Conservation (phyloP, 768 basidiomycete species). For the Rhodotorula taiwanensis region DNA sequence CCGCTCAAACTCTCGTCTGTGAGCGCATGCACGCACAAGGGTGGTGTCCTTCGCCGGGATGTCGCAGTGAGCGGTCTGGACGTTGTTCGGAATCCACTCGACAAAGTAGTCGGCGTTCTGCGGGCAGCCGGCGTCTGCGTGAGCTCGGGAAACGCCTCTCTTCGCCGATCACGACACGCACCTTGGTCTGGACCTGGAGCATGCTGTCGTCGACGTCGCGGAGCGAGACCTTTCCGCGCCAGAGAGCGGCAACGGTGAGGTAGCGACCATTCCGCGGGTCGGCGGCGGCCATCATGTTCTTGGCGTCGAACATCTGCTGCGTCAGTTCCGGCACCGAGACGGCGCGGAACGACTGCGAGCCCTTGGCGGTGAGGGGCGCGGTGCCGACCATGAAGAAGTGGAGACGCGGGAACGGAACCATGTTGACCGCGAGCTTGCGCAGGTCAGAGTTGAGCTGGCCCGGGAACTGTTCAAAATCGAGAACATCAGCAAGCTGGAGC, state of each 20-base stretch:
- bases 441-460: slow-evolving; percentile 99
- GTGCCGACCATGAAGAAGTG: slow-evolving; percentile 99
- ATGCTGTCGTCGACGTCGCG: slow-evolving; percentile 99
- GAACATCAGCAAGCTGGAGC: not conserved
- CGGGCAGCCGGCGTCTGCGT: too few species aligned
- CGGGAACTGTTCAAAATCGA: slow-evolving; percentile 58
- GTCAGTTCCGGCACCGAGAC: slow-evolving; percentile 96
- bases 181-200: slow-evolving; percentile 85
- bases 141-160: slow-evolving; percentile 56
- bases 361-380: slow-evolving; percentile 69
- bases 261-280: slow-evolving; percentile 96
- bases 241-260: slow-evolving; percentile 93
- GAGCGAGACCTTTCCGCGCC: slow-evolving; percentile 99
- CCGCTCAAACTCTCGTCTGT: too few species aligned
- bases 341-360: slow-evolving; percentile 67
- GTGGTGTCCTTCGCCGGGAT: slow-evolving; percentile 74
- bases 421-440: slow-evolving; percentile 96
- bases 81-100: slow-evolving; percentile 99
- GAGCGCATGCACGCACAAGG: not conserved
- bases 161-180: too few species aligned
- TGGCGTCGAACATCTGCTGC: slow-evolving; percentile 98
- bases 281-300: slow-evolving; percentile 99
- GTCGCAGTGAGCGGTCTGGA: slow-evolving; percentile 95
- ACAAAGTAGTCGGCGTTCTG: slow-evolving; percentile 90
- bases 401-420: slow-evolving; percentile 70